Evolutionary conservation across 805 yeast genomes (phyloP).

Genomic region (Wickerhamiella sergipiensis): DNA sequence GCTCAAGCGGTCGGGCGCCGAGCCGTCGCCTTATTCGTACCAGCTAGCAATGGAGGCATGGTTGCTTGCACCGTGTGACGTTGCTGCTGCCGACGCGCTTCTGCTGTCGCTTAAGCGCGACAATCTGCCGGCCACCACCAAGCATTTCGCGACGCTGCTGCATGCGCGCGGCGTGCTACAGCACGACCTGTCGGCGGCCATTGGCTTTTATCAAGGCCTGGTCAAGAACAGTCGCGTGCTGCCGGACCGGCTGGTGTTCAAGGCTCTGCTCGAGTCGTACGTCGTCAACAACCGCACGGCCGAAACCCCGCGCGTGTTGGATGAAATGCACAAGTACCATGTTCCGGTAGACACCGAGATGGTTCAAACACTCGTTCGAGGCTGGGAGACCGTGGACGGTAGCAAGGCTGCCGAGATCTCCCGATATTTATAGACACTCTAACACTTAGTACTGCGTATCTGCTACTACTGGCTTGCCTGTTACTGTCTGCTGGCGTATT

Average conservation of each 20-base stretch:
- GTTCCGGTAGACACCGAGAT: constrained; percentile 21
- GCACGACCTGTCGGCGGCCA: constrained; percentile 24
- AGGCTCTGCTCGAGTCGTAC: constrained; percentile 28
- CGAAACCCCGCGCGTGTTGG: constrained; percentile 21
- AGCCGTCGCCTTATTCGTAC: constrained; percentile 29
- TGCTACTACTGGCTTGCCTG: no score
- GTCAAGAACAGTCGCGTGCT: constrained; percentile 20
- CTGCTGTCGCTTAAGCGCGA: constrained; percentile 23
- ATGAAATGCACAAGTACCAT: constrained; percentile 23
- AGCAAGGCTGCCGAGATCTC: background rate
- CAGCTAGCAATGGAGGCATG: constrained; percentile 27
- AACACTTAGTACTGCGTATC: no score
- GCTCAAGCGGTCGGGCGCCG: constrained; percentile 19
- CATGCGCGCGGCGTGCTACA: constrained; percentile 27
- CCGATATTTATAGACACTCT: background rate
- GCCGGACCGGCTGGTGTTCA: constrained; percentile 28
- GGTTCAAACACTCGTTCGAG: constrained; percentile 14
- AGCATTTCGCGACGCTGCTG: constrained; percentile 28
- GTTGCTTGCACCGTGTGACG: constrained; percentile 21
- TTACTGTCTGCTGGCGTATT: no score
- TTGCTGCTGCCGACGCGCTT: constrained; percentile 23
- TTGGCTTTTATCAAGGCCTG: constrained; percentile 23
- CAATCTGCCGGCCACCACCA: constrained; percentile 20
- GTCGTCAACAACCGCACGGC: constrained; percentile 23
- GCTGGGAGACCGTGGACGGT: background rate